Base-by-base conservation (phyloP, 345 rosid genomes). In the Pseudoturritis turrita region DNA sequence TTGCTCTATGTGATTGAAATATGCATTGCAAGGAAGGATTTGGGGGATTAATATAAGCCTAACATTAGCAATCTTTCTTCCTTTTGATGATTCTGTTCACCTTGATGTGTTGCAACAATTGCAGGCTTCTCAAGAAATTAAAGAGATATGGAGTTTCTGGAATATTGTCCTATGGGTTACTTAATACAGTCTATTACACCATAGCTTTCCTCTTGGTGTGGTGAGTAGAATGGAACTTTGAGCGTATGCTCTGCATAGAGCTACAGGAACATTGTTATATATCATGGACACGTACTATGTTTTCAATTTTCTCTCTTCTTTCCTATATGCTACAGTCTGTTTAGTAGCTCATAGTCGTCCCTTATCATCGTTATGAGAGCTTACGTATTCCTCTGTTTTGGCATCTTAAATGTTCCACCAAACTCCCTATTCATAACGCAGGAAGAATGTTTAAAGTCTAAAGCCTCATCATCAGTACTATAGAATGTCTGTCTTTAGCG, bases 91-190 rank as follows among this genome's bases (percentile, higher is more conserved):
- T 31, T 26, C 40, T 58, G n/a, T 22, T 8, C 9, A 4, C 36
- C 36, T 68, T 7, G 59, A 28, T 57, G 15, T 72, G 50, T n/a
- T 68, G 41, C 18, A 17, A 49, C 15, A 59, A 54, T 72, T 73
- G 64, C 71, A 93, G 93, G 85, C 75, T 86, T 65, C 68, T 90
- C 76, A 62, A 67, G 83, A 87, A 81, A 75, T 63, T 93, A 74
- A 88, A 79, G 83, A 86, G 90, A 85, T 93, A 88, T 62, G 97
- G 97, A 75, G 65, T 87, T 49, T 86, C 97, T 46, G 98, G 98
- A 68, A 46, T 93, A 52, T 76, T 90, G 74, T 88, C 97, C 0
- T 92, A 92, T 74, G 98, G 96, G 58, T 67, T 93, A 50, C 75
- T 93, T 56, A 92, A 88, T 72, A 90, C 97, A 15, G 88, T 79